Base-by-base conservation (phyloP, 495 filamentous ascomycete species). In the Pseudoneurospora amorphoporcata region DNA sequence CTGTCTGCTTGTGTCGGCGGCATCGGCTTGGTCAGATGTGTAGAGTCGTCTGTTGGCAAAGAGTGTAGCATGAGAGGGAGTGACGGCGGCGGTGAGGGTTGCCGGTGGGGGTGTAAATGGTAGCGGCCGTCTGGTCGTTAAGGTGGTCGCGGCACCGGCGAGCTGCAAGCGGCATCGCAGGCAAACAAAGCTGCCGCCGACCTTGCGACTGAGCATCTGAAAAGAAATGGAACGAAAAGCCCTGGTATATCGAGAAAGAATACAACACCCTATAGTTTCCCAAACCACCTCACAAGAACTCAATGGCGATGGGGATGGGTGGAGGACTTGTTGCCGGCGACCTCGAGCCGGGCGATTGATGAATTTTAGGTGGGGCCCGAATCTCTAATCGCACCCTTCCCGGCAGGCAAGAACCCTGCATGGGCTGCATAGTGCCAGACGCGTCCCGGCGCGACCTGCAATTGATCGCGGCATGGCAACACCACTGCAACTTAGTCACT, bases 101-200 rank as follows among this genome's bases (percentile, higher is more conserved):
- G 53, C 53, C 53, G 53, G 8, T 35, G 53, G 53, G 35, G 53
- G 14, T 65, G 29, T 17, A 65, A 65, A 65, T 35, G 53, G 53
- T 32, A 65, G 53, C 29, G 53, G 53, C 53, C 29, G 32, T 35
- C 53, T 65, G 53, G 71, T 71, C 38, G 47, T 75, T 73, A 41
- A 69, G 37, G 39, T 32, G 32, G 58, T 73, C 69, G 72, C 72
- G 69, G 72, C 77, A 61, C 73, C 72, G 38, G 75, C 70, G 73
- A 83, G 77, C 75, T 77, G 81, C 65, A 82, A 72, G 45, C 79
- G 85, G 77, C 86, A 88, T 80, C 81, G 76, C 58, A 86, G 75
- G 81, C 86, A 88, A 77, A 87, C 80, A 72, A 83, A 82, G 77
- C 81, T 73, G 71, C 80, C 71, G 16, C 77, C 69, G 17, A 78